A percentile compares a stretch with the other conserved stretches of the same genome.
phyloP scores from a whole-genome alignment of 2,329 filamentous ascomycete genomes.

The Cytospora piceae region DNA sequence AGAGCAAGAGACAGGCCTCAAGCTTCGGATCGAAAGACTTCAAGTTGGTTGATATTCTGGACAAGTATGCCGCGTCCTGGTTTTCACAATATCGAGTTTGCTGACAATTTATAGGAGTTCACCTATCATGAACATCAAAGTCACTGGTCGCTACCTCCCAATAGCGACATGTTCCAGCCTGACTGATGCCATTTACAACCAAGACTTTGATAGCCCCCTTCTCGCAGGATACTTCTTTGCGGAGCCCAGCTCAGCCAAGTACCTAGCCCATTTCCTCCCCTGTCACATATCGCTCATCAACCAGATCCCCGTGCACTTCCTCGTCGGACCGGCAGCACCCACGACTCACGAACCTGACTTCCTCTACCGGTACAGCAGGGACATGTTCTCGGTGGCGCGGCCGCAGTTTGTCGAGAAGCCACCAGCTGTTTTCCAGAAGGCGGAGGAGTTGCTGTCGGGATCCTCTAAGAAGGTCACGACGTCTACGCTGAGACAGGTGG shows the following conservation, averaged over 20 bases:
- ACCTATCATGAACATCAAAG: conserved; percentile 34
- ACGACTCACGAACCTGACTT: conserved; percentile 35
- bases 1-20: conserved; percentile 35
- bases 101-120: conserved; percentile 30
- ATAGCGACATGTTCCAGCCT: conserved; percentile 37
- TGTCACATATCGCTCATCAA: conserved; percentile 58
- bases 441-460: conserved; percentile 33
- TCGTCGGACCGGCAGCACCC: conserved; percentile 48
- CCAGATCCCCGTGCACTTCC: conserved; percentile 58
- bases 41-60: conserved; percentile 35
- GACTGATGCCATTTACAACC: conserved; percentile 37
- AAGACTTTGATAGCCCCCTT: conserved; percentile 34
- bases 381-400: conserved; percentile 49
- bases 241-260: conserved; percentile 51
- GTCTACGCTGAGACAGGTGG: conserved; percentile 29
- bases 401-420: conserved; percentile 46
- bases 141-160: conserved; percentile 36
- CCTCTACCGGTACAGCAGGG: conserved; percentile 44
- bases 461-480: conserved; percentile 31
- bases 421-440: conserved; percentile 24
- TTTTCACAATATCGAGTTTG: not conserved
- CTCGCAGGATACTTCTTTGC: conserved; percentile 36
- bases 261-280: conserved; percentile 59
- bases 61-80: conserved; percentile 32
- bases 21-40: conserved; percentile 35